phyloP scores from a whole-genome alignment of 192 early-diverging fungal species.

The Coemansia sp. region DNA sequence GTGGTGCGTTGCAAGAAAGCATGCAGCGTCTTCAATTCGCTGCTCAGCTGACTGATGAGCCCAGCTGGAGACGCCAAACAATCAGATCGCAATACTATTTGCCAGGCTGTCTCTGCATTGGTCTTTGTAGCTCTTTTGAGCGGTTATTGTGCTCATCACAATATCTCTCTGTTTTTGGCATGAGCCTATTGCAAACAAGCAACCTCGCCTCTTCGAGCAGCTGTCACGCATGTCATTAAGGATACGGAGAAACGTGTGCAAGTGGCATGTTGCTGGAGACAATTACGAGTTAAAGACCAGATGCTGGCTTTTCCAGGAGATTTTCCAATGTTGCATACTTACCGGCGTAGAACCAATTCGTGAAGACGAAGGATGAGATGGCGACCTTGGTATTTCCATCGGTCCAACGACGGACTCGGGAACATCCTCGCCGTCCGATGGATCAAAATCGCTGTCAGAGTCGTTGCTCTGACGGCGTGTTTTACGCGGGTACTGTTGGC shows the following conservation, averaged over 20 bases:
- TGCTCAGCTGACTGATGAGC: constrained; percentile 5
- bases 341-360: constrained; percentile 53
- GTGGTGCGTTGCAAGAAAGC: background rate
- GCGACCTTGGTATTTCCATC: constrained; percentile 53
- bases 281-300: background rate
- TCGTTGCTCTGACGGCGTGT: constrained; percentile 35
- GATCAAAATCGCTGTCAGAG: constrained; percentile 46
- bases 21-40: background rate
- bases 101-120: background rate
- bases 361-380: constrained; percentile 41
- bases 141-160: background rate
- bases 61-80: background rate
- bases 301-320: background rate
- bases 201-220: background rate
- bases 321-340: constrained; percentile 11
- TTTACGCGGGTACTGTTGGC: constrained; percentile 36
- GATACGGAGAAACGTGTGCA: background rate
- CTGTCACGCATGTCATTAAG: background rate
- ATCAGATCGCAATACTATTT: background rate
- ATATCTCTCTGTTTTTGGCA: background rate
- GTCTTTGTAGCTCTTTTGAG: background rate
- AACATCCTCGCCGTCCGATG: constrained; percentile 50
- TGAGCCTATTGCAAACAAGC: background rate
- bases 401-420: constrained; percentile 51
- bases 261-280: background rate